phyloP scores from a whole-genome alignment of 139 green algal genomes.

The Choricystis sp. region DNA sequence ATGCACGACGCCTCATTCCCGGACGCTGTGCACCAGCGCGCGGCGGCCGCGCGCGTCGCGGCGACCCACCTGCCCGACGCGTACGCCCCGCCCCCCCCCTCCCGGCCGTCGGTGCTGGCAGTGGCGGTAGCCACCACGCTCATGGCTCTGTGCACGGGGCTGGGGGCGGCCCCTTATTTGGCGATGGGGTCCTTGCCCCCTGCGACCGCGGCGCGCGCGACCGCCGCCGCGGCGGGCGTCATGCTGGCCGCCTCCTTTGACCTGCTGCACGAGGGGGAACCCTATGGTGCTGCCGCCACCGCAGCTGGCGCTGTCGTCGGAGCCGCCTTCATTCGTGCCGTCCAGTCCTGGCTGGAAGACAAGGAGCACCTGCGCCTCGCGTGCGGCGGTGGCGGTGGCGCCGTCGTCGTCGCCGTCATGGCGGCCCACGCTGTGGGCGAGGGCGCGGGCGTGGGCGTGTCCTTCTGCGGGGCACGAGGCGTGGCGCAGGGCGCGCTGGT shows the following conservation, averaged over 20 bases:
- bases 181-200: constrained; percentile 32
- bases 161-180: constrained; percentile 65
- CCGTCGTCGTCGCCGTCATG: constrained; percentile 94
- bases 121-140: constrained; percentile 33
- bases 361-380: constrained; percentile 63
- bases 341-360: background rate
- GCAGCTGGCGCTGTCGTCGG: background rate
- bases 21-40: too few species aligned
- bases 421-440: constrained; percentile 89
- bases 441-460: constrained; percentile 84
- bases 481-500: constrained; percentile 74
- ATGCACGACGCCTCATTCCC: too few species aligned
- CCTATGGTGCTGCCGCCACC: background rate
- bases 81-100: background rate
- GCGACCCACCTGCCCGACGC: background rate
- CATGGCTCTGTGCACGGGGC: constrained; percentile 38
- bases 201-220: constrained; percentile 52
- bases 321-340: background rate
- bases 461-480: constrained; percentile 59
- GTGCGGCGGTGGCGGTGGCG: constrained; percentile 49
- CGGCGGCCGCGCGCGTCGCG: background rate
- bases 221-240: constrained; percentile 84
- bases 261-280: constrained; percentile 72
- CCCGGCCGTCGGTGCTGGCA: background rate
- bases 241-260: constrained; percentile 95